A percentile compares a stretch with the other conserved stretches of the same genome.
Evolutionary conservation across 2,329 filamentous ascomycete genomes (phyloP).

Genomic region (Cladophialophora bantiana): DNA sequence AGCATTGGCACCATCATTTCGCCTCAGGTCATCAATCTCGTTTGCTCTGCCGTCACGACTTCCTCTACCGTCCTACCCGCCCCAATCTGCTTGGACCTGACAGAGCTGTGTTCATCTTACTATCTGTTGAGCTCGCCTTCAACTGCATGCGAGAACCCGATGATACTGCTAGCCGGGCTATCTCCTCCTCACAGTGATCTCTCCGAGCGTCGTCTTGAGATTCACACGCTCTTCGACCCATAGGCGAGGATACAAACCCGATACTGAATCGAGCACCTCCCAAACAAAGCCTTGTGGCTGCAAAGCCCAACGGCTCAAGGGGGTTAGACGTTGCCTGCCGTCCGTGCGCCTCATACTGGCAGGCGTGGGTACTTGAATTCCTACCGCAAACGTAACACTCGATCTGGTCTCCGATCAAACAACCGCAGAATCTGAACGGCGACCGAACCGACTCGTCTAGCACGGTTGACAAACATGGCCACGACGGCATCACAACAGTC

Average conservation of each 20-base stretch:
- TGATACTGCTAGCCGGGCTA: constrained; percentile 10
- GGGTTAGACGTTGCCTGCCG: constrained; percentile 8
- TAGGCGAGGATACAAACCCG: constrained; percentile 1
- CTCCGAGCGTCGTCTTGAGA: neutral
- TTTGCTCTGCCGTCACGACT: constrained; percentile 9
- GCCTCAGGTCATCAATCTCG: constrained; percentile 26
- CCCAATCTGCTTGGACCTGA: constrained; percentile 25
- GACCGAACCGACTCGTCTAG: constrained; percentile 1
- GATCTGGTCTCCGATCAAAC: constrained; percentile 5
- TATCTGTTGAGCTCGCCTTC: constrained; percentile 10
- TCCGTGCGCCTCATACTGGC: constrained; percentile 29
- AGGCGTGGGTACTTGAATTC: constrained; percentile 21
- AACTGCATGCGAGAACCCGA: constrained; percentile 12
- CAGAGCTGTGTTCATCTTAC: constrained; percentile 32
- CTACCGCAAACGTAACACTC: constrained; percentile 31
- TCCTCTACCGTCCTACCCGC: constrained; percentile 5
- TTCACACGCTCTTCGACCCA: neutral
- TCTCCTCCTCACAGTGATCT: constrained; percentile 9
- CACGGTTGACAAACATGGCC: constrained; percentile 46
- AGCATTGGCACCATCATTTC: constrained; percentile 18
- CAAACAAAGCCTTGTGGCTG: constrained; percentile 31
- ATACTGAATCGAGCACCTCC: constrained; percentile 1
- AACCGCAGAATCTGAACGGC: constrained; percentile 1
- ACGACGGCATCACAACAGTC: constrained; percentile 56
- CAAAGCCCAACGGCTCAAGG: constrained; percentile 19